Percentiles rank a stretch among this genome's conserved stretches.
Conservation (phyloP, 208 protist genomes). For the Endotrypanum monterogeii region DNA sequence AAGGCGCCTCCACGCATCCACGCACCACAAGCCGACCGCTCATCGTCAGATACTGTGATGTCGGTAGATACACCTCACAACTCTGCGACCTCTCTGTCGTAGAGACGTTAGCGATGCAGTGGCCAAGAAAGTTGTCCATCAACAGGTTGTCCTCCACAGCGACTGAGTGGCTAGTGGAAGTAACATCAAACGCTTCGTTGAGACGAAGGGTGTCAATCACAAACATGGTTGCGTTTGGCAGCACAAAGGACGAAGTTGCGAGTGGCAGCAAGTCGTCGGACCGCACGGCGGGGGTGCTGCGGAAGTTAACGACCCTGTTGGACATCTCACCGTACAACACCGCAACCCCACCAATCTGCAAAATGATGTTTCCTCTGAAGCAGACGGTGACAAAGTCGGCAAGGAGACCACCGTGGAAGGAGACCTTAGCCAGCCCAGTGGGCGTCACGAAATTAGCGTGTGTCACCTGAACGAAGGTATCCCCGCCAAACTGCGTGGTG, state of each 20-base stretch:
- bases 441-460: slow-evolving; percentile 50
- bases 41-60: slow-evolving; percentile 43
- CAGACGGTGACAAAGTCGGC: slow-evolving; percentile 34
- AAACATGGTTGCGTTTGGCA: slow-evolving; percentile 40
- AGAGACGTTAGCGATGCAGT: neutral
- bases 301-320: slow-evolving; percentile 18
- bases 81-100: neutral
- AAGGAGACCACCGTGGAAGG: slow-evolving; percentile 44
- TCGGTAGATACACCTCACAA: slow-evolving; percentile 36
- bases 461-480: slow-evolving; percentile 39
- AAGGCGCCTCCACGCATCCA: slow-evolving; percentile 46
- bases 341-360: slow-evolving; percentile 37
- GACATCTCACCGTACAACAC: slow-evolving; percentile 51
- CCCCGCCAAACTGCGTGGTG: slow-evolving; percentile 46
- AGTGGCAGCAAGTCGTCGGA: slow-evolving; percentile 14
- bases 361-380: slow-evolving; percentile 56
- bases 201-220: slow-evolving; percentile 36
- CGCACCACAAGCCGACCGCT: slow-evolving; percentile 51
- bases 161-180: neutral
- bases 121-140: too few species aligned
- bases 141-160: neutral
- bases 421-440: slow-evolving; percentile 49
- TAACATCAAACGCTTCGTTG: neutral
- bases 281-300: neutral
- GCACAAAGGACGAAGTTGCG: slow-evolving; percentile 34